Evolutionary conservation across 2,329 filamentous ascomycete species (phyloP).

Genomic region (Aspergillus sp.): DNA sequence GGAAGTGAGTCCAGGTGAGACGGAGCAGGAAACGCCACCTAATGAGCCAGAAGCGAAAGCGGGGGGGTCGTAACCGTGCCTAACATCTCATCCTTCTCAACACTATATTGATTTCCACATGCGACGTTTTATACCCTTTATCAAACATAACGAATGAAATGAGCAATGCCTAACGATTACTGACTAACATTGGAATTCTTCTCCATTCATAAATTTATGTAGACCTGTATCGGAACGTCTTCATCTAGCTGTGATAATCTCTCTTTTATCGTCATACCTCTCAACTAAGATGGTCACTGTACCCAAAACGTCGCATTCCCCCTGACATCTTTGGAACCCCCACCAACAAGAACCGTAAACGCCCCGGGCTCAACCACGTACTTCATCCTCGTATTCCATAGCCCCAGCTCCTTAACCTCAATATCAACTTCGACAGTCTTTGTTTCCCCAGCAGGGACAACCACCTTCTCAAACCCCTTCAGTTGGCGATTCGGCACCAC

Average conservation of each 20-base stretch:
- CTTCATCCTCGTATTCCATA: conserved; percentile 62
- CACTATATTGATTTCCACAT: neutral
- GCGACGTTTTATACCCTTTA: no score
- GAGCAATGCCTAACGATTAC: neutral
- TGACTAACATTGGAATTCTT: neutral
- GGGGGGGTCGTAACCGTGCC: neutral
- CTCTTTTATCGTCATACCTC: no score
- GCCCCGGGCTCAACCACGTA: conserved; percentile 73
- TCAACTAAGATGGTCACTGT: neutral
- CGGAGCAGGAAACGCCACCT: neutral
- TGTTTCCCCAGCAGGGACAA: conserved; percentile 60
- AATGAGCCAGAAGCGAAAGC: conserved; percentile 1
- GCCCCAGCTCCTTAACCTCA: conserved; percentile 51
- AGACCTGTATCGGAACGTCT: neutral
- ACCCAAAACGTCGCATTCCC: conserved; percentile 35
- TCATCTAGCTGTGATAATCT: no score
- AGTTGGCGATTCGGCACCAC: conserved; percentile 65
- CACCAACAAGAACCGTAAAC: conserved; percentile 63
- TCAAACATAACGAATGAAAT: neutral
- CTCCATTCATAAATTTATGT: neutral
- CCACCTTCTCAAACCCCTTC: conserved; percentile 67
- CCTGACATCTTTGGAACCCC: conserved; percentile 42
- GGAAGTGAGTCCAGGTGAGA: neutral
- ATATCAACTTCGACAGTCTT: conserved; percentile 54
- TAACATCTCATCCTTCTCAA: neutral